phyloP scores from a whole-genome alignment of 768 basidiomycete species.

The Mycena epipterygia region DNA sequence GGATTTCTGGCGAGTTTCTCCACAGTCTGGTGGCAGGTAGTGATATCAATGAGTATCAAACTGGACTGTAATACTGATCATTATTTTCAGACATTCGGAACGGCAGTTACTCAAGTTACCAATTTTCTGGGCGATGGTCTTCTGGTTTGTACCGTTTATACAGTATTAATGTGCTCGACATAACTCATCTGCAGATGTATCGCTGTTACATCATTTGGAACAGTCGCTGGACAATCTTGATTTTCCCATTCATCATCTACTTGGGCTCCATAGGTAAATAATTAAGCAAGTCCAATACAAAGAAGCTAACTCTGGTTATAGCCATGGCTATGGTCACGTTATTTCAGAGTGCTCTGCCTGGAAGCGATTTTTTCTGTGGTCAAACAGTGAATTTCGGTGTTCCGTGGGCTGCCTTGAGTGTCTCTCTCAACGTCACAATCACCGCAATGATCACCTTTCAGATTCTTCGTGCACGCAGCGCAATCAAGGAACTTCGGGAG shows the following conservation, averaged over 20 bases:
- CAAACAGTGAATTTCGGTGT: conserved; percentile 41
- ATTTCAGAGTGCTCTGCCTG: conserved; percentile 42
- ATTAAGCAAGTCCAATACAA: neutral
- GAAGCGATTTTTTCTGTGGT: conserved; percentile 43
- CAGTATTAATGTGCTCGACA: neutral
- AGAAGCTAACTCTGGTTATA: conserved; percentile 14
- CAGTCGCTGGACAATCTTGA: conserved; percentile 12
- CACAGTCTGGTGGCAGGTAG: conserved; percentile 40
- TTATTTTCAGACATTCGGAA: conserved; percentile 44
- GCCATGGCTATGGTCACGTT: conserved; percentile 43
- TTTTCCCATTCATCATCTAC: conserved; percentile 33
- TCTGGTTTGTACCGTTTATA: conserved; percentile 44
- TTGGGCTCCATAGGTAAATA: conserved; percentile 30
- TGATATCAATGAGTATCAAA: neutral
- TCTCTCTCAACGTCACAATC: conserved; percentile 34
- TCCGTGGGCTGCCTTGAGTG: conserved; percentile 43
- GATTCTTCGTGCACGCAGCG: conserved; percentile 4
- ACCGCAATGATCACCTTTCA: conserved; percentile 9
- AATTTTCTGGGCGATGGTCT: conserved; percentile 53
- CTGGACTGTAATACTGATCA: neutral
- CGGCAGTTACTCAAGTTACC: conserved; percentile 39
- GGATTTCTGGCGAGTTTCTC: conserved; percentile 43
- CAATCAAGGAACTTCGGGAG: neutral
- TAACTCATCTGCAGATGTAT: conserved; percentile 44
- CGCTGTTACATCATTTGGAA: conserved; percentile 49